These are phyloP conservation scores for Myxozyma vanderwaltii DNA, from an alignment of 805 yeast genomes.

Conservation along the genomic window DNA sequence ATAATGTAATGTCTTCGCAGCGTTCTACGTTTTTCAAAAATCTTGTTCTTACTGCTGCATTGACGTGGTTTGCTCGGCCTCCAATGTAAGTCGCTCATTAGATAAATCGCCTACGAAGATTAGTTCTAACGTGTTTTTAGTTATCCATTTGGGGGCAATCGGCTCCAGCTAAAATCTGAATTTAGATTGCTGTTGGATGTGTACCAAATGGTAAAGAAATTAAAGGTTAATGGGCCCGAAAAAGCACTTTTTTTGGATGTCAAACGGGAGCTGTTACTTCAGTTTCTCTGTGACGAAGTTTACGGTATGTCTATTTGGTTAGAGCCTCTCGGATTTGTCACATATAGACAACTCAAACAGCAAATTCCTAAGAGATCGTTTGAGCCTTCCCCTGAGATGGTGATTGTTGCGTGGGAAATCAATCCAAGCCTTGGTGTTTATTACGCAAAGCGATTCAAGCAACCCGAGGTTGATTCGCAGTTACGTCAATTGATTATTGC, in stretches of 20 bases:
- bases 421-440: constrained; percentile 75
- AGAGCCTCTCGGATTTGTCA: constrained; percentile 54
- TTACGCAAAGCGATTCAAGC: constrained; percentile 62
- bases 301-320: constrained; percentile 76
- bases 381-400: constrained; percentile 30
- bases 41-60: constrained; percentile 62
- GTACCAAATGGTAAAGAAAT: constrained; percentile 41
- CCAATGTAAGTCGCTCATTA: constrained; percentile 41
- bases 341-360: constrained; percentile 27
- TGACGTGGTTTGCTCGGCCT: constrained; percentile 74
- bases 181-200: constrained; percentile 59
- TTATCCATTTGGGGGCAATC: constrained; percentile 86
- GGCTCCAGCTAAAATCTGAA: constrained; percentile 70
- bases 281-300: constrained; percentile 76
- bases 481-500: constrained; percentile 51
- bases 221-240: constrained; percentile 28
- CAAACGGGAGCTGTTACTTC: constrained; percentile 58
- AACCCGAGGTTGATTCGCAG: constrained; percentile 44
- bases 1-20: constrained; percentile 53
- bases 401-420: constrained; percentile 55
- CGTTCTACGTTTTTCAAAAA: constrained; percentile 51
- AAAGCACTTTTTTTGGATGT: constrained; percentile 42
- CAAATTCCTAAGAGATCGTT: constrained; percentile 27
- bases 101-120: neutral
- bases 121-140: neutral